These are phyloP conservation scores for Acacia confusa DNA, from an alignment of 306 rosid genomes.

Conservation along the genomic window DNA sequence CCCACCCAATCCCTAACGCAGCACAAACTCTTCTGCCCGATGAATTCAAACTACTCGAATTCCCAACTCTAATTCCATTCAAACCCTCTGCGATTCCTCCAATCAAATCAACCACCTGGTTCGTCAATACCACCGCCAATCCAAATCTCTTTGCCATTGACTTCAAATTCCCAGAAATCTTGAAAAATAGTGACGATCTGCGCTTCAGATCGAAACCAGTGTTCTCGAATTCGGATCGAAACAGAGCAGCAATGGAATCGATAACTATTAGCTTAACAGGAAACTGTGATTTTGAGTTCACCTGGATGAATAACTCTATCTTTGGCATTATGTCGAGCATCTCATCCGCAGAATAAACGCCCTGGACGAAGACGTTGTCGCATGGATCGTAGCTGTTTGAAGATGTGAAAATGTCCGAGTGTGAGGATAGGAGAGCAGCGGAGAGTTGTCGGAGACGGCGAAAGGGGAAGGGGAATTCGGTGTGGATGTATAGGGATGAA, in stretches of 20 bases:
- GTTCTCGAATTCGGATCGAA: conserved; percentile 83
- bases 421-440: conserved; percentile 32
- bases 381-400: conserved; percentile 35
- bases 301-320: conserved; percentile 45
- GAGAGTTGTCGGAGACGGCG: conserved; percentile 82
- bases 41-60: conserved; percentile 45
- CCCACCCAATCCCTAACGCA: conserved; percentile 85
- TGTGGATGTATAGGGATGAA: conserved; percentile 69
- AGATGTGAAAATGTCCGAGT: conserved; percentile 22
- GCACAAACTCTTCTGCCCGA: conserved; percentile 78
- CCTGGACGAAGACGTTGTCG: conserved; percentile 45
- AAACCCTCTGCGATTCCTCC: conserved; percentile 41
- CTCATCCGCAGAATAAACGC: conserved; percentile 51
- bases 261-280: conserved; percentile 68
- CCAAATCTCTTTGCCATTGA: conserved; percentile 55
- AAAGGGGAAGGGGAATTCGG: conserved; percentile 76
- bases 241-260: conserved; percentile 86
- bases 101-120: conserved; percentile 81
- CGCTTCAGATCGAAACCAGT: conserved; percentile 55
- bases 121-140: conserved; percentile 73
- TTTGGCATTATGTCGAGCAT: conserved; percentile 48
- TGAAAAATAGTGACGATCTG: conserved; percentile 68
- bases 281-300: conserved; percentile 22
- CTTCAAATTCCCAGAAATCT: conserved; percentile 69
- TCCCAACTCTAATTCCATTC: conserved; percentile 67